Evolutionary conservation across 768 basidiomycete species (phyloP), one percentile per base, ranked within the genome.

Genomic region (Solioccasus polychromus): DNA sequence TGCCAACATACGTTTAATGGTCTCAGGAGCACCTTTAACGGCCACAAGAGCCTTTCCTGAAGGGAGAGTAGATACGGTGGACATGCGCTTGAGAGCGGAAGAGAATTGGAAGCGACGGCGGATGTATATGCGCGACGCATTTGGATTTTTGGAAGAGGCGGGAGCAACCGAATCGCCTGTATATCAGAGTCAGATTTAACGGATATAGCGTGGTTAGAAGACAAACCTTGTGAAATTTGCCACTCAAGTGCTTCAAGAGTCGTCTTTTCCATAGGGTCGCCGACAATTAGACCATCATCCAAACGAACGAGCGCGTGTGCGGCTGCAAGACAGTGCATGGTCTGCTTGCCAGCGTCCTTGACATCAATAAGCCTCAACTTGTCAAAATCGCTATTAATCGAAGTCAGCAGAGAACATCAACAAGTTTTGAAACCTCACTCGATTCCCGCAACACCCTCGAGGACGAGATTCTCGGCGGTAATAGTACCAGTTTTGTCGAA

Each of bases 401-500:
- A 28, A 4, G 49, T 47, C 45, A 54, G 24, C 19, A 19, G 9
- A 44, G 12, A 29, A 39, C 17, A 36, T 9, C 14, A 19, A 19
- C 14, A 10, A 20, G 34, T 36, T 31, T 7, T 30, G 17, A 17
- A n/a, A 14, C 71, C 90, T 58, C 59, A 97, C 94, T 92, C 79
- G 35, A 96, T 76, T 42, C 94, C 96, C 22, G 79, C 90, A 32
- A 99, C 79, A 43, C 96, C 96, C 62, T 99, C 94, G 1, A 98
- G 76, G 8, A 97, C 92, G 11, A 98, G 71, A 63, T 93, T 86
- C 64, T 97, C 94, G 0, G 92, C 92, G 1, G 96, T 99, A 55
- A 99, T 97, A 0, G 96, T 98, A 19, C 95, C 96, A 0, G 96
- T 99, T 76, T 99, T 99, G 69, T 99, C 96, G 57, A 99, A 98